Base-by-base conservation (phyloP, 805 yeast species). In the Wickerhamomyces hampshirensis region DNA sequence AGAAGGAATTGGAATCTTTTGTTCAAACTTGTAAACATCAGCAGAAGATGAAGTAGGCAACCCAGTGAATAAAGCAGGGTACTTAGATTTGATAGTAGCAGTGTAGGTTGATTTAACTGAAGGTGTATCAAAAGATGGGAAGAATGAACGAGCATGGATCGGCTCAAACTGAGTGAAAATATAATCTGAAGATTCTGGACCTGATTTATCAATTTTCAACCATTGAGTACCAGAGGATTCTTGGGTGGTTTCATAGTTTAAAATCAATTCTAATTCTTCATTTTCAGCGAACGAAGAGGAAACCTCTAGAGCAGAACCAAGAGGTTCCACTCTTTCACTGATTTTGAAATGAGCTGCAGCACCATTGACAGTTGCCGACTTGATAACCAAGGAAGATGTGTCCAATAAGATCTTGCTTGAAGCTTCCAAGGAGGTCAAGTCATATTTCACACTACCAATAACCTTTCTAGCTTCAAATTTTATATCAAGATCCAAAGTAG, bases 71-170 rank as follows among this genome's bases (percentile, higher is more conserved):
- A 87, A 76, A 4, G 77, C 75, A n/a, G 84, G 84, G 37, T 73
- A 67, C 12, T 77, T 71, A 2, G 95, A 84, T 28, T 59, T 69
- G 35, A 84, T 77, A 17, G 62, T 63, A 44, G 80, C 77, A 13
- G 63, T 57, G 51, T 69, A 84, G 1, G 80, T 67, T 2, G 88
- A 71, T 57, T 88, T 88, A 21, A 87, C 71, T 0, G 91, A 71
- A 2, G 96, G 96, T 0, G 96, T 87, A 59, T 88, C 96, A 55
- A 88, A 88, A 51, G 87, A 84, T 7, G 96, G 96, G 63, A 84
- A 80, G 53, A 87, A 68, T 12, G 91, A 75, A 52, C 96, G 72
- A 6, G 95, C 93, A 54, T 88, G 96, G 45, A 84, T 87, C 26
- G 96, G 88, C 63, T 88, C 95, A 55, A 94, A 75, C 62, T 88